A percentile compares a stretch with the other conserved stretches of the same genome.
Conservation (phyloP, 495 filamentous ascomycete genomes). For the Neurospora sp. region DNA sequence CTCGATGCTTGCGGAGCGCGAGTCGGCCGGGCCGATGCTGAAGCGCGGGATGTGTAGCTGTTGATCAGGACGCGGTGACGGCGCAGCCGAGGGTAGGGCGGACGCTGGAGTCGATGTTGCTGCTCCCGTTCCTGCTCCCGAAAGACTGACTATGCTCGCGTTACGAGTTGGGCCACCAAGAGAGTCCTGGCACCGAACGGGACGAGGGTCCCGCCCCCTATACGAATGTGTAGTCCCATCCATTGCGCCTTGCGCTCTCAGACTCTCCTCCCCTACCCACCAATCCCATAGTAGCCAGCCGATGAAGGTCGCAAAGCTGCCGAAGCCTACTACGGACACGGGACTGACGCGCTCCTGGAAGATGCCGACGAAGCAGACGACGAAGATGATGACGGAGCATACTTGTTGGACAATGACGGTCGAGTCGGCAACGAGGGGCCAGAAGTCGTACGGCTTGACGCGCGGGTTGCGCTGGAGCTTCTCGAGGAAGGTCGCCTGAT, state of each 20-base stretch:
- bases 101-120: conserved; percentile 2
- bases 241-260: conserved; percentile 27
- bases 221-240: conserved; percentile 14
- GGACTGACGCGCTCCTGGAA: conserved; percentile 76
- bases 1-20: conserved; percentile 26
- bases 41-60: conserved; percentile 8
- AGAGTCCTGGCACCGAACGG: conserved; percentile 17
- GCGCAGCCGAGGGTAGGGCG: conserved; percentile 25
- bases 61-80: conserved; percentile 21
- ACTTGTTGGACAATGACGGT: conserved; percentile 97
- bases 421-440: conserved; percentile 88
- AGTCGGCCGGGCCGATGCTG: conserved; percentile 8
- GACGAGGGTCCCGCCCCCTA: conserved; percentile 8
- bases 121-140: conserved; percentile 7
- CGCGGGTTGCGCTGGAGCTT: conserved; percentile 92
- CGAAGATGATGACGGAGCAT: conserved; percentile 84
- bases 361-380: conserved; percentile 88
- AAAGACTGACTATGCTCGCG: conserved; percentile 16
- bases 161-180: conserved; percentile 7
- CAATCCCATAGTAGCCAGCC: conserved; percentile 89
- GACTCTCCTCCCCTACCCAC: conserved; percentile 56
- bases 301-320: conserved; percentile 70
- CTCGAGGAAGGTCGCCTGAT: conserved; percentile 89
- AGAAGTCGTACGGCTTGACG: conserved; percentile 93
- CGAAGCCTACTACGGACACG: conserved; percentile 74